Evolutionary conservation across 257 asterid genomes (phyloP), one percentile per base, ranked within the genome.

Genomic region (Solanum chiquidenum): DNA sequence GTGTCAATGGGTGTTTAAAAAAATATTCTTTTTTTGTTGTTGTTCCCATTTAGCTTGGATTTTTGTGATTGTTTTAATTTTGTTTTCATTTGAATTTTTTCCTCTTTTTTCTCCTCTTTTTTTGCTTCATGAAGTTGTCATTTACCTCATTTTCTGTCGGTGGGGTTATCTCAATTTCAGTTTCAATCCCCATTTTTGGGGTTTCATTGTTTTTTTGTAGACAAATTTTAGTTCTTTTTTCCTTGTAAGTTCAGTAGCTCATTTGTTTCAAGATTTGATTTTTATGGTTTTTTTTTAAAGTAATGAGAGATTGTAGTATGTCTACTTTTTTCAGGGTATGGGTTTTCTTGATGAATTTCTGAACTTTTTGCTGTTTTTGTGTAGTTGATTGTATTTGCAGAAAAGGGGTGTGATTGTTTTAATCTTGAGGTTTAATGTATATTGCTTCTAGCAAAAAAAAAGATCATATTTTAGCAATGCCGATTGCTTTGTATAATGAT

Each of bases 21-120:
- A 44, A 46, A 2, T 8, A 79, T 27, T 2, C 11, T 25, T 5
- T 72, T 75, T 86, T 73, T 34, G 7, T 66, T 60, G 14, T 69
- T 46, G 27, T 44, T 55, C n/a, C 9, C 52, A 46, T 86, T 77
- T 90, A 79, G 91, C 92, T 80, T 90, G 85, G 91, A 86, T 89
- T 91, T 91, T 88, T 87, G 91, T 90, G 90, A 20, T 73, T 85
- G 91, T 90, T 85, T 37, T 79, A 62, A 12, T 89, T 86, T 89
- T 87, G 40, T 90, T 85, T 38, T 35, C 74, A 21, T 89, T 55
- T 89, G 88, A 86, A 46, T 40, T 60, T 12, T 80, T 85, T 55
- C 69, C 83, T 16, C 33, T 11, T 13, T 88, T 87, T 84, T 84
- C 83, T 23, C 33, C 76, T 34, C 75, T 66, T 72, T 80, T 44